Base-by-base conservation (phyloP, 352 stramenopile genomes). In the Phytophthora tubulina region DNA sequence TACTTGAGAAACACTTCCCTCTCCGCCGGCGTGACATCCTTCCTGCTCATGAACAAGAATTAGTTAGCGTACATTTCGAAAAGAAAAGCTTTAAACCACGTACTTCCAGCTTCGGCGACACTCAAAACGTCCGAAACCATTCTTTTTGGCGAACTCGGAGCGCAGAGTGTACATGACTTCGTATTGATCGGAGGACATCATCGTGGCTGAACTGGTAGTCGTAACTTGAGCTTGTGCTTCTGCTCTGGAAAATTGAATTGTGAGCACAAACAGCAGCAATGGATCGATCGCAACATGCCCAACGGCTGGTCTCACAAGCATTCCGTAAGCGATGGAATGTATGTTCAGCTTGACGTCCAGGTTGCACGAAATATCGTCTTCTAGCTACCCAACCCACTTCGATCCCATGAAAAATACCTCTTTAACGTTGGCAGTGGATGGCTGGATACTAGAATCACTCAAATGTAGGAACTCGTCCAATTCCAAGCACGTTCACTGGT, bases 81-180 rank as follows among this genome's bases (percentile, higher is more conserved):
- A 46, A 46, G 0, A 46, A 21, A 46, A 14, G 39, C 39, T 45
- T 45, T 14, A 45, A 45, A n/a, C 39, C 7, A 50, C 32, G 17
- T 39, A 65, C 63, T 31, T 60, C 63, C 63, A 71, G n/a, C 9
- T 65, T 54, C 45, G 38, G 0, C 35, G 39, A 31, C 13, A 44
- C 9, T 42, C 39, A 17, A 31, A 51, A 3, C 36, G 48, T 17
- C 48, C 38, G 31, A 60, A 42, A 2, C 55, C 54, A 32, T 60
- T 61, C 46, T 65, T 60, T 32, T 61, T 49, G 33, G 41, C 42
- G 11, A 66, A 14, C 14, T 72, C 55, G 33, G 55, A 44, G 9
- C 64, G 64, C 39, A 72, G 17, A 5, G 48, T 72, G 55, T 45
- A 50, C 33, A 72, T 67, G 14, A 61, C 64, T 61, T 67, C 55